Percentiles rank a stretch among this genome's conserved stretches.
phyloP scores from a whole-genome alignment of 768 basidiomycete species.

The Lactifluus pinguis region DNA sequence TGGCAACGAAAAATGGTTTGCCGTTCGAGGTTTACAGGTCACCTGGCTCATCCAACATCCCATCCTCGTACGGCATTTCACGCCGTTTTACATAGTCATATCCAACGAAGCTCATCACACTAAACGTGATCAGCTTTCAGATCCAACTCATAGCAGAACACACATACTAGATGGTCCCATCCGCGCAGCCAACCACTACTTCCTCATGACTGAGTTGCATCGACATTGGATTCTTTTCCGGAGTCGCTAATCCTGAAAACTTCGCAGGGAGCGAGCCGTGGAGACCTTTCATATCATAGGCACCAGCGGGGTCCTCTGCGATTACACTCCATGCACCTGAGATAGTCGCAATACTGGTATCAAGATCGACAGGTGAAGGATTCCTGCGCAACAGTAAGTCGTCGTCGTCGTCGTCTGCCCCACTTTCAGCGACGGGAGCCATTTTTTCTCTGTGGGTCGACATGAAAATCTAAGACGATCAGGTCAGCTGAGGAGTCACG shows the following conservation, averaged over 20 bases:
- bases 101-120: constrained; percentile 56
- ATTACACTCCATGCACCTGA: constrained; percentile 70
- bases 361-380: constrained; percentile 45
- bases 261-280: constrained; percentile 54
- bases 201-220: constrained; percentile 89
- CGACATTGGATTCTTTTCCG: constrained; percentile 92
- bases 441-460: constrained; percentile 68
- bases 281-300: constrained; percentile 44
- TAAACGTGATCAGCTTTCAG: constrained; percentile 22
- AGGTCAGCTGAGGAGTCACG: neutral
- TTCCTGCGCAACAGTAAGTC: constrained; percentile 5
- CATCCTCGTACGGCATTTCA: constrained; percentile 5
- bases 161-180: constrained; percentile 84
- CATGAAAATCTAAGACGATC: constrained; percentile 55
- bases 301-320: constrained; percentile 32
- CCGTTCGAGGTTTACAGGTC: neutral
- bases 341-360: constrained; percentile 56
- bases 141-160: neutral
- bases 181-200: constrained; percentile 84
- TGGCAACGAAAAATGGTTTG: no score
- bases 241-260: constrained; percentile 71
- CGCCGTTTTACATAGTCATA: constrained; percentile 40
- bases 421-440: constrained; percentile 21
- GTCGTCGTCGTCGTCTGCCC: constrained; percentile 20
- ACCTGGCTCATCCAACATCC: neutral